Conservation (phyloP, 805 yeast genomes). For the Isabelozyma pseudorhagii region DNA sequence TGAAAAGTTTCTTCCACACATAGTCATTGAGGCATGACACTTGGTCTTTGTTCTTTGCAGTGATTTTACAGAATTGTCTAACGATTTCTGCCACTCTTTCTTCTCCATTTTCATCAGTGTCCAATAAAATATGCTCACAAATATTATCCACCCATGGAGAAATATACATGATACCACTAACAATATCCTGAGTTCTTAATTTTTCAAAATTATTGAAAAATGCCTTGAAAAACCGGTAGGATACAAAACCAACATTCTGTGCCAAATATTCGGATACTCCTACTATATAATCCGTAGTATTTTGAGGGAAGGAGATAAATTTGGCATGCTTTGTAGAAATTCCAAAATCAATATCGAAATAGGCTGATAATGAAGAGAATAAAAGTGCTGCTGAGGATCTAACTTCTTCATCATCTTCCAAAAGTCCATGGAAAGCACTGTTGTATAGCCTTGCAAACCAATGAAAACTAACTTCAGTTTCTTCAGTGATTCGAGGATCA, state of each 20-base stretch:
- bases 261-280: conserved; percentile 60
- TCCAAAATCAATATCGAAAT: conserved; percentile 61
- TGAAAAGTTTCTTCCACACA: conserved; percentile 65
- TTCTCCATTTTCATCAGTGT: conserved; percentile 56
- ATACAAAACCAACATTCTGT: conserved; percentile 49
- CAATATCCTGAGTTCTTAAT: conserved; percentile 28
- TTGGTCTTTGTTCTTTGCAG: conserved; percentile 47
- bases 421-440: conserved; percentile 63
- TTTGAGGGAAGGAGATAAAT: conserved; percentile 66
- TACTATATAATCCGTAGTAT: conserved; percentile 58
- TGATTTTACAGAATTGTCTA: conserved; percentile 57
- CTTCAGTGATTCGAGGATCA: not conserved
- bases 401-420: conserved; percentile 56
- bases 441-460: conserved; percentile 62
- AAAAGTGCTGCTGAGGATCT: conserved; percentile 62
- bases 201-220: conserved; percentile 41
- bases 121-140: conserved; percentile 51
- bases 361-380: conserved; percentile 56
- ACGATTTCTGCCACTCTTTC: conserved; percentile 59
- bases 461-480: conserved; percentile 5
- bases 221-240: conserved; percentile 59
- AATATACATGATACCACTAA: conserved; percentile 49
- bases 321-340: conserved; percentile 51
- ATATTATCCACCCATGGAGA: conserved; percentile 77
- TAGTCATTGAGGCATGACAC: conserved; percentile 54